Conservation (phyloP, 352 stramenopile genomes). For the Phytophthora tentaculata region DNA sequence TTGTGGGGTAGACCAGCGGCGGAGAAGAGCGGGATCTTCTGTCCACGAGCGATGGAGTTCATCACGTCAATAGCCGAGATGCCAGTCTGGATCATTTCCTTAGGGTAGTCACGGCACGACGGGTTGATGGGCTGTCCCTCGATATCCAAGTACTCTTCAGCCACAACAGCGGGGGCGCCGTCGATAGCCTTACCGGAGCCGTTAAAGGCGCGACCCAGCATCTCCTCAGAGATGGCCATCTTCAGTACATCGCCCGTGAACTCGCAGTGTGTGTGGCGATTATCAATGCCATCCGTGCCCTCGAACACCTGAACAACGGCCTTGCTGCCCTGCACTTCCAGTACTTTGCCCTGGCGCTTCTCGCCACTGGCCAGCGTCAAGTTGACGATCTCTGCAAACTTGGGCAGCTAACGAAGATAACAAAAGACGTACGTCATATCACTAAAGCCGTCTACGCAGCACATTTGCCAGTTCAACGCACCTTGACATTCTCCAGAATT, state of each 20-base stretch:
- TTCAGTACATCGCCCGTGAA: slow-evolving; percentile 99
- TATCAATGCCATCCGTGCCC: slow-evolving; percentile 99
- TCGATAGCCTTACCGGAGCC: slow-evolving; percentile 99
- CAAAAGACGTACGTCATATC: neutral
- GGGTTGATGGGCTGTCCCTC: slow-evolving; percentile 99
- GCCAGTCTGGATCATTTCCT: slow-evolving; percentile 99
- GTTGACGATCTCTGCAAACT: slow-evolving; percentile 99
- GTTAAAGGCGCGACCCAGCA: slow-evolving; percentile 98
- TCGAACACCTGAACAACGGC: slow-evolving; percentile 98
- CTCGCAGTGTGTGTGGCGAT: slow-evolving; percentile 97
- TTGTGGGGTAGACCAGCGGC: slow-evolving; percentile 99
- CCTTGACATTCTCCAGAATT: slow-evolving; percentile 99
- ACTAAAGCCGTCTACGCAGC: slow-evolving; percentile 1
- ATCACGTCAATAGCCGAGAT: slow-evolving; percentile 99
- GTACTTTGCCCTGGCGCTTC: slow-evolving; percentile 92
- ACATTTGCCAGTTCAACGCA: slow-evolving; percentile 35
- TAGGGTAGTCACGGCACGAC: slow-evolving; percentile 98
- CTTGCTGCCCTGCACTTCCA: slow-evolving; percentile 98
- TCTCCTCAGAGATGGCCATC: slow-evolving; percentile 99
- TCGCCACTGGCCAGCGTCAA: slow-evolving; percentile 97
- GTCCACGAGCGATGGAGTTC: slow-evolving; percentile 99
- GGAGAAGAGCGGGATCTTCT: slow-evolving; percentile 99
- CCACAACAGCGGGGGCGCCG: slow-evolving; percentile 95
- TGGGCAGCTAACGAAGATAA: slow-evolving; percentile 81
- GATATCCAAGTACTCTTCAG: slow-evolving; percentile 99